A percentile compares a stretch with the other conserved stretches of the same genome.
Conservation (phyloP, 768 basidiomycete species). For the Nidularia sp. region DNA sequence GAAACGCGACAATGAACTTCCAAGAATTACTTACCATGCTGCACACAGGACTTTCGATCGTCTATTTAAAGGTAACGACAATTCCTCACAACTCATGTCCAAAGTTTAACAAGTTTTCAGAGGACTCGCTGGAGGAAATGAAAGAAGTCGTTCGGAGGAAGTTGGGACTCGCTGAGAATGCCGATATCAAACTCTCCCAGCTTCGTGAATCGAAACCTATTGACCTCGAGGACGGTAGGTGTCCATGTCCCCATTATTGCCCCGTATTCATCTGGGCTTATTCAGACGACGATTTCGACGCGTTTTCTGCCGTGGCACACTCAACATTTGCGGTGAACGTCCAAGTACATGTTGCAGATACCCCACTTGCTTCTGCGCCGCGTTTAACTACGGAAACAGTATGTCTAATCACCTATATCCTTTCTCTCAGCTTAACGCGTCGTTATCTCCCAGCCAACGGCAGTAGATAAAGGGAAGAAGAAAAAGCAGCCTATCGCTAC, state of each 20-base stretch:
- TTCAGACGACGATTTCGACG: conserved; percentile 77
- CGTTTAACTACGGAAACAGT: too few species aligned
- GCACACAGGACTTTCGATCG: conserved; percentile 44
- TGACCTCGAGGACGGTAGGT: conserved; percentile 75
- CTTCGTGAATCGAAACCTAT: conserved; percentile 48
- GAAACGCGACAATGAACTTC: conserved; percentile 33
- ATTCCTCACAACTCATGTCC: background rate
- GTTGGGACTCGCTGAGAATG: conserved; percentile 40
- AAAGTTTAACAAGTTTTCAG: conserved; percentile 24
- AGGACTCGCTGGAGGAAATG: conserved; percentile 55
- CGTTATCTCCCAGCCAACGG: too few species aligned
- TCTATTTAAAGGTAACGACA: conserved; percentile 42
- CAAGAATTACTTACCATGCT: conserved; percentile 42
- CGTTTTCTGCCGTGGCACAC: conserved; percentile 50
- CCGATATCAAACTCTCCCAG: conserved; percentile 39
- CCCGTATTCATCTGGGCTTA: background rate
- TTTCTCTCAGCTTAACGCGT: too few species aligned
- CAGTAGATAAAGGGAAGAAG: too few species aligned
- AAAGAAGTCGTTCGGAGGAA: conserved; percentile 59
- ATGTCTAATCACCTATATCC: too few species aligned
- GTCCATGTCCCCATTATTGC: conserved; percentile 8
- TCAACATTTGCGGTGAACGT: conserved; percentile 27
- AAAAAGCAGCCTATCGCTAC: too few species aligned
- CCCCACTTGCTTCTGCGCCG: conserved; percentile 10
- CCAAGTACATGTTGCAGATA: conserved; percentile 25